Base-by-base conservation (phyloP, 805 yeast genomes). In the Yarrowia sp. region DNA sequence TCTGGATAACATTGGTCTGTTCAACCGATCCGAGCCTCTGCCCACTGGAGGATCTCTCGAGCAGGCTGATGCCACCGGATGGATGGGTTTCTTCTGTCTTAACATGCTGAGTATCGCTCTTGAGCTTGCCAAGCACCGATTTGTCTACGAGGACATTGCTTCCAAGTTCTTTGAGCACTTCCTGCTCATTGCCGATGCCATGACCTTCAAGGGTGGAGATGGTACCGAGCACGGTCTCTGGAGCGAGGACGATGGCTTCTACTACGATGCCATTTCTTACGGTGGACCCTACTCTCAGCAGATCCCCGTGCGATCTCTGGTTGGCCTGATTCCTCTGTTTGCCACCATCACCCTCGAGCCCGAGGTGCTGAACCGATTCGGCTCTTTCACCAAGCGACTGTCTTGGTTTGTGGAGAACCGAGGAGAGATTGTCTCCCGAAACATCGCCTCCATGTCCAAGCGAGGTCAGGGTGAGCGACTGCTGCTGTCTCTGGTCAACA, bases 51-150 rank as follows among this genome's bases (percentile, higher is more conserved):
- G 97, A 57, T 84, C 82, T 41, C 81, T 92, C 68, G 96, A 90
- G 73, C 98, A 92, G 76, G 96, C 97, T 0, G 98, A 92, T 76
- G 89, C 96, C 14, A 92, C 98, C 10, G 97, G 97, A 33, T 92
- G 98, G 98, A 90, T 92, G 95, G 97, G 96, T 0, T 92, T 93
- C 78, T 92, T 88, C 78, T 84, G 89, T 35, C 80, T 92, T 71
- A 92, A 89, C 73, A 91, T 92, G 97, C 83, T 92, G 76, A 92
- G 90, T 75, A 92, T 92, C 73, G 92, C 97, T 0, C 81, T 92
- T 68, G 97, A 92, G 75, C 82, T 92, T 71, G 93, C 97, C 18
- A 90, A 89, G 74, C 85, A 87, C 55, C 86, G 90, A 68, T 86
- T 89, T 0, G 95, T 89, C 17, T 92, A 92, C 77, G 97, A 92